Evolutionary conservation across 148 eudicot species (phyloP).

Genomic region (Limonium bicolor): DNA sequence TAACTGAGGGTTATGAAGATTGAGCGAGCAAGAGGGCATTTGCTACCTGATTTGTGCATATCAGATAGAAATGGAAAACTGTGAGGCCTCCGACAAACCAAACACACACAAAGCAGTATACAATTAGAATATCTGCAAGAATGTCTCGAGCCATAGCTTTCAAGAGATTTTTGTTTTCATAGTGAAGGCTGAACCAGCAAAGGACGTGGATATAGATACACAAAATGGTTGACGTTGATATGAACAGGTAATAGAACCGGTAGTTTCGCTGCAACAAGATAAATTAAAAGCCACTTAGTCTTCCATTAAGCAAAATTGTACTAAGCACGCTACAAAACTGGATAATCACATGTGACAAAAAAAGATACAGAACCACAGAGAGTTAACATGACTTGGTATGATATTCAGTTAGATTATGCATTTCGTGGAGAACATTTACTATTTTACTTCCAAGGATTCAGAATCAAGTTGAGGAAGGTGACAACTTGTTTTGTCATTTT

Average conservation of each 20-base stretch:
- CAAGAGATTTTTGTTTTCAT: constrained; percentile 22
- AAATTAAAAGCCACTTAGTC: constrained; percentile 3
- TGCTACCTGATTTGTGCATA: constrained; percentile 72
- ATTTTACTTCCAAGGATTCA: too few species aligned
- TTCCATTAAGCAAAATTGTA: too few species aligned
- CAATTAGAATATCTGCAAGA: constrained; percentile 46
- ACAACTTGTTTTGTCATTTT: too few species aligned
- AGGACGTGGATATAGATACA: constrained; percentile 73
- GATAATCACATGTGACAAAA: too few species aligned
- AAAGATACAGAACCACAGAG: too few species aligned
- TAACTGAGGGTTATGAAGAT: too few species aligned
- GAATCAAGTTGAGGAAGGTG: too few species aligned
- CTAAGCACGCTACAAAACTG: too few species aligned
- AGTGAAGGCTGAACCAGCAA: constrained; percentile 42
- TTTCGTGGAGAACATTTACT: too few species aligned
- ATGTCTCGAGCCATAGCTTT: constrained; percentile 46
- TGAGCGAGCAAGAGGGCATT: not conserved
- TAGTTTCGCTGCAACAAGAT: constrained; percentile 72
- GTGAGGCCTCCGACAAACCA: constrained; percentile 95
- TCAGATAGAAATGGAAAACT: constrained; percentile 71
- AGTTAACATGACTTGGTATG: too few species aligned
- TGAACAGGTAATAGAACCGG: constrained; percentile 70
- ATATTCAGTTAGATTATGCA: too few species aligned
- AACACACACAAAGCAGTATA: constrained; percentile 68
- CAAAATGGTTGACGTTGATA: constrained; percentile 55